A percentile compares a stretch with the other conserved stretches of the same genome.
phyloP scores from a whole-genome alignment of 148 eudicot genomes.

The Rhododendron williamsianum region DNA sequence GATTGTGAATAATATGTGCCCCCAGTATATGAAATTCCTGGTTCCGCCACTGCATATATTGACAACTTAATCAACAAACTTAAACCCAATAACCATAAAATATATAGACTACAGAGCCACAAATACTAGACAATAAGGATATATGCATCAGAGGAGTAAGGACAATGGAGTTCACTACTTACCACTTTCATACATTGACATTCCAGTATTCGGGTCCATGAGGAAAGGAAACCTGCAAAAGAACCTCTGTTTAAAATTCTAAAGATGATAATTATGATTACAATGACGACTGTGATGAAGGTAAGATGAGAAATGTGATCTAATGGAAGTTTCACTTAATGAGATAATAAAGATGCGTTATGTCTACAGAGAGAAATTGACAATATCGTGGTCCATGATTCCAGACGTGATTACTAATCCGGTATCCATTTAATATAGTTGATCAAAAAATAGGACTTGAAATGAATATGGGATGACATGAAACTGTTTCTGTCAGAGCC shows the following conservation, averaged over 20 bases:
- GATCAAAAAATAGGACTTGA: background rate
- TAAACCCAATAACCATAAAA: background rate
- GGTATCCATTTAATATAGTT: background rate
- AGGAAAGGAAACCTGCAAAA: slow-evolving; percentile 55
- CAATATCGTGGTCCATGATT: background rate
- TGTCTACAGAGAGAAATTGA: background rate
- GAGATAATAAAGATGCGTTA: background rate
- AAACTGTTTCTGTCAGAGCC: background rate
- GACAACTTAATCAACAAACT: background rate
- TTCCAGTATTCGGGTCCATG: slow-evolving; percentile 51
- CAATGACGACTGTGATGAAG: background rate
- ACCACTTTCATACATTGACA: slow-evolving; percentile 55
- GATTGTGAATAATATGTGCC: too few species aligned
- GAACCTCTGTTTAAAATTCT: background rate
- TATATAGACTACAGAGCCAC: background rate
- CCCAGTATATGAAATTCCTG: too few species aligned
- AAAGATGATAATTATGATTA: background rate
- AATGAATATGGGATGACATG: background rate
- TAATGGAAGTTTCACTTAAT: background rate
- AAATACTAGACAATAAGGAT: background rate
- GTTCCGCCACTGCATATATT: too few species aligned
- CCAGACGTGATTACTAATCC: background rate
- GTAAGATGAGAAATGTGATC: background rate
- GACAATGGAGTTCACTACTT: slow-evolving; percentile 15
- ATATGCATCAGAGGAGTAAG: background rate